Evolutionary conservation across 2,329 filamentous ascomycete species (phyloP).

Genomic region (Penicillium sp.): DNA sequence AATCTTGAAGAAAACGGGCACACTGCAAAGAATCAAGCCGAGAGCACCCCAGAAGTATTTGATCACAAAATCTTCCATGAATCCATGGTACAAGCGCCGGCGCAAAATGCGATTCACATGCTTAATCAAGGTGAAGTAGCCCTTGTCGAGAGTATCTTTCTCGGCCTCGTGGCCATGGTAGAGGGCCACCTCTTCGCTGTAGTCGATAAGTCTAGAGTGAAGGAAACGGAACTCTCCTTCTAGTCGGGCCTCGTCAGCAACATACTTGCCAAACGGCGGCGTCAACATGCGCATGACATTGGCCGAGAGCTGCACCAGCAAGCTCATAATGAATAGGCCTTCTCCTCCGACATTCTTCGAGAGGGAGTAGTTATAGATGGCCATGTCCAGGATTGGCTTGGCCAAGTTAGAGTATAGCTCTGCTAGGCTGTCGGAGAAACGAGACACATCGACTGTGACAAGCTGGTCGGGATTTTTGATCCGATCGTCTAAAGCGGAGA

Average conservation of each 20-base stretch:
- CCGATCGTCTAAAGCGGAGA: slow-evolving; percentile 90
- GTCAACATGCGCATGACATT: slow-evolving; percentile 92
- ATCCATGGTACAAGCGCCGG: slow-evolving; percentile 90
- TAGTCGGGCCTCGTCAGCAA: slow-evolving; percentile 89
- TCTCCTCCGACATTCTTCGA: slow-evolving; percentile 95
- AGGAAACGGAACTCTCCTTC: slow-evolving; percentile 97
- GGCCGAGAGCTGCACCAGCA: slow-evolving; percentile 90
- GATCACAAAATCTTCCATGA: slow-evolving; percentile 99
- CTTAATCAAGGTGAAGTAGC: slow-evolving; percentile 98
- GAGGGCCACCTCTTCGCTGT: slow-evolving; percentile 90
- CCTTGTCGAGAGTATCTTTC: slow-evolving; percentile 95
- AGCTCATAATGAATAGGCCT: slow-evolving; percentile 90
- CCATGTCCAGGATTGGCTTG: slow-evolving; percentile 91
- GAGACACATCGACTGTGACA: slow-evolving; percentile 93
- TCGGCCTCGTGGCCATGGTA: slow-evolving; percentile 91
- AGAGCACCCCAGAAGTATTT: slow-evolving; percentile 99
- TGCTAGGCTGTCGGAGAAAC: slow-evolving; percentile 92
- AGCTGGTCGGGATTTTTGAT: slow-evolving; percentile 99
- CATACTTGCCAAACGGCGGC: slow-evolving; percentile 95
- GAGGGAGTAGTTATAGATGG: slow-evolving; percentile 93
- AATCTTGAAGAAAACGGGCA: slow-evolving; percentile 93
- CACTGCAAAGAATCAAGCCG: slow-evolving; percentile 85
- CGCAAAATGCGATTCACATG: slow-evolving; percentile 96
- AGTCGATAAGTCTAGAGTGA: slow-evolving; percentile 91
- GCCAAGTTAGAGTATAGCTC: slow-evolving; percentile 96